Conservation (phyloP, 2,329 filamentous ascomycete species). For the Pseudogymnoascus sp. region DNA sequence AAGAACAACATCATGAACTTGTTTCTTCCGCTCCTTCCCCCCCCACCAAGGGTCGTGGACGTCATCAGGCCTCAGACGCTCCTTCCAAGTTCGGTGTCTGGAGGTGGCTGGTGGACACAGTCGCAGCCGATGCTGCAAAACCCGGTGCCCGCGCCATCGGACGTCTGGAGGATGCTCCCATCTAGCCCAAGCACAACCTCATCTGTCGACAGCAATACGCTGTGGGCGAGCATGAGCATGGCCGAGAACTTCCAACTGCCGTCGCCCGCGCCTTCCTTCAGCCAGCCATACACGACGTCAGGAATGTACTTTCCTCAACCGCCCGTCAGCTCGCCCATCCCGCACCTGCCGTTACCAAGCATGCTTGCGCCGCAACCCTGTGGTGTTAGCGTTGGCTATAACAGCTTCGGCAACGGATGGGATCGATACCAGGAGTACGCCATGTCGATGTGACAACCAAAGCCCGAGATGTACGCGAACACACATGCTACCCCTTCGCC, state of each 20-base stretch:
- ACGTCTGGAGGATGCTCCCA: slow-evolving; percentile 83
- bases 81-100: slow-evolving; percentile 70
- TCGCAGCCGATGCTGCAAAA: slow-evolving; percentile 46
- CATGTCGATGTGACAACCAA: slow-evolving; percentile 74
- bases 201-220: slow-evolving; percentile 60
- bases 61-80: slow-evolving; percentile 79
- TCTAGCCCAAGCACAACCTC: slow-evolving; percentile 74
- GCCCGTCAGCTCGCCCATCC: slow-evolving; percentile 62
- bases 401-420: slow-evolving; percentile 69
- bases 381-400: slow-evolving; percentile 67
- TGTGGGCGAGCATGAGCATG: slow-evolving; percentile 69
- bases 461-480: slow-evolving; percentile 26
- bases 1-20: slow-evolving; percentile 77
- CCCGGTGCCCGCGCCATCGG: slow-evolving; percentile 60
- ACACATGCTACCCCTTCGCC: slow-evolving; percentile 43
- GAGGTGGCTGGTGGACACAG: slow-evolving; percentile 74
- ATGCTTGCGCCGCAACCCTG: slow-evolving; percentile 76
- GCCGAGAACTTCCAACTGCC: slow-evolving; percentile 60
- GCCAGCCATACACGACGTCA: slow-evolving; percentile 60
- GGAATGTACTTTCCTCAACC: slow-evolving; percentile 74
- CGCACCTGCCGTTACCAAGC: slow-evolving; percentile 73
- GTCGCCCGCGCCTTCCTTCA: slow-evolving; percentile 73
- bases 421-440: slow-evolving; percentile 78
- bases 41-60: slow-evolving; percentile 73
- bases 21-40: slow-evolving; percentile 78